These are phyloP conservation scores for Coffea humblotiana DNA, from an alignment of 305 asterid species.

Conservation along the genomic window DNA sequence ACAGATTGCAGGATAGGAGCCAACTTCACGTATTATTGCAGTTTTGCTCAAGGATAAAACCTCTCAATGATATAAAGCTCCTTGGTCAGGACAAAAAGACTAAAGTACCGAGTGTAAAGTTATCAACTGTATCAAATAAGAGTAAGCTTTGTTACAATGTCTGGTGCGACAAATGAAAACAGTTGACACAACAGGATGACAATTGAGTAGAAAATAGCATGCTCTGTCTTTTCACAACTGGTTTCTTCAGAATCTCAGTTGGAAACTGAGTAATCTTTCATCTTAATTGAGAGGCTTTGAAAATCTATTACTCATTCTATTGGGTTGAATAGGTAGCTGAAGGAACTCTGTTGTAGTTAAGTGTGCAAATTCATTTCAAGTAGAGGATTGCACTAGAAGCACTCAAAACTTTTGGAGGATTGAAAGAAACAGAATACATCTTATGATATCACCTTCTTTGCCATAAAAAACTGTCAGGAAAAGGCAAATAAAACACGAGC, in stretches of 20 bases:
- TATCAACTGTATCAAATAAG: not conserved
- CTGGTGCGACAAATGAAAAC: not conserved
- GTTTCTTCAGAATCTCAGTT: too few relatives aligned
- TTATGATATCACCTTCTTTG: not conserved
- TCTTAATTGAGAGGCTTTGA: too few relatives aligned
- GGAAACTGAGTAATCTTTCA: too few relatives aligned
- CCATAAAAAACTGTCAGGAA: not conserved
- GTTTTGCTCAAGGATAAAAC: not conserved
- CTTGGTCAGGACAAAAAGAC: not conserved
- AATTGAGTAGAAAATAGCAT: not conserved
- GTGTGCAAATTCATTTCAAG: not conserved
- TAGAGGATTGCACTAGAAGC: not conserved
- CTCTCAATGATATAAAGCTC: not conserved
- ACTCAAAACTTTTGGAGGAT: not conserved
- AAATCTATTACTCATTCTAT: too few relatives aligned
- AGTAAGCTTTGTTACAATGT: not conserved
- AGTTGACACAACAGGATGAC: not conserved
- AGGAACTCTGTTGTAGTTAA: not conserved
- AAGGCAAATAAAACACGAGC: not conserved
- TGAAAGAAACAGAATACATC: not conserved
- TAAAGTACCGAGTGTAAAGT: not conserved
- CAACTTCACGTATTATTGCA: not conserved
- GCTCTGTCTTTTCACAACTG: too few relatives aligned
- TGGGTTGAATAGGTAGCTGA: not conserved
- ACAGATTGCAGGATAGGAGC: not conserved